Conservation (phyloP, 768 basidiomycete genomes). For the Boletus barrowsii region DNA sequence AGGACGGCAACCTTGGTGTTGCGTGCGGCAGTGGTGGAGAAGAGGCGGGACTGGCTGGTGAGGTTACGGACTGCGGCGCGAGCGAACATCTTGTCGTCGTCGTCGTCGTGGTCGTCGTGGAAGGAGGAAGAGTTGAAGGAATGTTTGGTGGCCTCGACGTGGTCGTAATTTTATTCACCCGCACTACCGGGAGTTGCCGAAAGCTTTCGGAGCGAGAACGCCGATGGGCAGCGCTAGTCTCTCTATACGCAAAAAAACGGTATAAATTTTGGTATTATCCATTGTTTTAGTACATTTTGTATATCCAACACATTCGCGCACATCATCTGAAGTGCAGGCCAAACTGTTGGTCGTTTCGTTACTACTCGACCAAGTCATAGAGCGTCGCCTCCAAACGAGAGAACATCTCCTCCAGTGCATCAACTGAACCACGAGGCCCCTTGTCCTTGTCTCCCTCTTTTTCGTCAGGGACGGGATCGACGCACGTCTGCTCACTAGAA, state of each 20-base stretch:
- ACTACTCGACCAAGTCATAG: not conserved
- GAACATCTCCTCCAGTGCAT: not conserved
- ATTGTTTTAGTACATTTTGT: too few species aligned
- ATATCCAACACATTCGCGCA: not conserved
- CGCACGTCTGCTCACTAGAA: slow-evolving; percentile 12
- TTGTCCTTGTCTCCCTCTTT: not conserved
- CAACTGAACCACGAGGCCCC: not conserved
- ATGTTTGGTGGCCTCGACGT: not conserved
- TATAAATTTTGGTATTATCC: too few species aligned
- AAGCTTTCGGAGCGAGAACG: not conserved
- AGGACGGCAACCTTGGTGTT: slow-evolving; percentile 92
- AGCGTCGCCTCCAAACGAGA: not conserved
- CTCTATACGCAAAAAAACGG: not conserved
- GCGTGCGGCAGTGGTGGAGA: slow-evolving; percentile 71
- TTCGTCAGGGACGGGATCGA: not conserved
- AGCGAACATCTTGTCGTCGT: slow-evolving; percentile 55
- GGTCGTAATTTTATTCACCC: slow-evolving; percentile 12
- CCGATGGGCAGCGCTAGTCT: not conserved
- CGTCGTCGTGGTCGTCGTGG: slow-evolving; percentile 14
- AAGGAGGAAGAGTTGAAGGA: not conserved
- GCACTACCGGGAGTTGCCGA: slow-evolving; percentile 16
- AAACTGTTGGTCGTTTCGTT: too few species aligned
- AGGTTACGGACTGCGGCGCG: slow-evolving; percentile 60
- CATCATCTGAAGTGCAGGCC: too few species aligned
- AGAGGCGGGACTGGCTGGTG: slow-evolving; percentile 55